Evolutionary conservation across 306 rosid species (phyloP).

Genomic region (Quercus gilva): DNA sequence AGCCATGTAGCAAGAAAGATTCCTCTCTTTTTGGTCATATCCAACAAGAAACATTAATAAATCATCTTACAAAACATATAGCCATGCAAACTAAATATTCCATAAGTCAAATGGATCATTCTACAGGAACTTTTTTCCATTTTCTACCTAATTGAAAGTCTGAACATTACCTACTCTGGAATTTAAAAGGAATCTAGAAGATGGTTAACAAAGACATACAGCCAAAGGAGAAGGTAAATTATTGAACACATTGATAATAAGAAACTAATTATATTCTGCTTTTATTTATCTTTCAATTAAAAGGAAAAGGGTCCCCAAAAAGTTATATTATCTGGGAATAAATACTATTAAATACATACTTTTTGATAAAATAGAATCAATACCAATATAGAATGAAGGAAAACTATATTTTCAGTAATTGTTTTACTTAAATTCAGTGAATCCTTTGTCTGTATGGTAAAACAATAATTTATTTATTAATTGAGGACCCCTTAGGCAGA

Average conservation of each 20-base stretch:
- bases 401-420: background rate
- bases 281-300: background rate
- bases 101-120: background rate
- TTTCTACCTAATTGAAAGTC: background rate
- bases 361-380: background rate
- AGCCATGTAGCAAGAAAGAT: background rate
- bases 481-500: no score
- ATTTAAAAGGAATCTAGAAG: slow-evolving; percentile 21
- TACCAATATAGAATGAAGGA: background rate
- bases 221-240: slow-evolving; percentile 67
- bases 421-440: no score
- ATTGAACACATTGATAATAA: slow-evolving; percentile 30
- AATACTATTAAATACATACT: background rate
- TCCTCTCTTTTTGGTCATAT: background rate
- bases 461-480: no score
- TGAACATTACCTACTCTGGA: slow-evolving; percentile 19
- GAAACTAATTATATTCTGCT: background rate
- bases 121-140: background rate
- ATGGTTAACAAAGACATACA: slow-evolving; percentile 27
- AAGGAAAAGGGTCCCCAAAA: background rate
- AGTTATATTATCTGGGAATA: background rate
- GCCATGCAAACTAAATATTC: background rate
- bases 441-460: no score
- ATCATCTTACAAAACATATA: background rate
- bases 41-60: background rate